A percentile compares a stretch with the other conserved stretches of the same genome.
Conservation (phyloP, 345 rosid species). For the Camelina hispida region DNA sequence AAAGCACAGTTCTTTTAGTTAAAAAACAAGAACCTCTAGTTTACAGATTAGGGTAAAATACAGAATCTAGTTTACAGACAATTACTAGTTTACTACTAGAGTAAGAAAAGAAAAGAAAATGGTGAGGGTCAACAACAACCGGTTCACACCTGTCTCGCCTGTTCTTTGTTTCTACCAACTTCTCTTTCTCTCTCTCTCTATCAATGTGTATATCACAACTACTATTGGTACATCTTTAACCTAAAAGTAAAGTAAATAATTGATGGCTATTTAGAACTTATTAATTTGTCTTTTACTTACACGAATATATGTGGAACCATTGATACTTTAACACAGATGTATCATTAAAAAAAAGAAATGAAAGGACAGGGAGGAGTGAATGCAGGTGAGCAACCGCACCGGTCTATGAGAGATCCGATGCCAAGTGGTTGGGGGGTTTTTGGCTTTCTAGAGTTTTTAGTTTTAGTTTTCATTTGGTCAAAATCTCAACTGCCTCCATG, state of each 20-base stretch:
- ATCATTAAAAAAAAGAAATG: neutral
- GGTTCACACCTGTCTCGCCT: constrained; percentile 39
- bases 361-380: constrained; percentile 28
- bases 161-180: constrained; percentile 31
- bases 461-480: constrained; percentile 18
- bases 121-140: constrained; percentile 30
- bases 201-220: constrained; percentile 15
- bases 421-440: constrained; percentile 20
- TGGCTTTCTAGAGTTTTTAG: neutral
- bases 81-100: too few species aligned
- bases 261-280: constrained; percentile 2
- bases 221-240: constrained; percentile 36
- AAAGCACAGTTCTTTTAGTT: neutral
- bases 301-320: neutral
- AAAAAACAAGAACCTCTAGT: constrained; percentile 5
- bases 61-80: too few species aligned
- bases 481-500: constrained; percentile 42
- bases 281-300: constrained; percentile 12
- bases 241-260: constrained; percentile 37
- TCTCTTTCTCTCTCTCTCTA: constrained; percentile 16
- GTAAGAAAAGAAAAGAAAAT: neutral
- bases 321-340: neutral
- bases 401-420: constrained; percentile 21
- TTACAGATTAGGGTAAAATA: neutral
- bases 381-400: constrained; percentile 47